Evolutionary conservation across 495 filamentous ascomycete species (phyloP).

Genomic region (Aspergillus leporis): DNA sequence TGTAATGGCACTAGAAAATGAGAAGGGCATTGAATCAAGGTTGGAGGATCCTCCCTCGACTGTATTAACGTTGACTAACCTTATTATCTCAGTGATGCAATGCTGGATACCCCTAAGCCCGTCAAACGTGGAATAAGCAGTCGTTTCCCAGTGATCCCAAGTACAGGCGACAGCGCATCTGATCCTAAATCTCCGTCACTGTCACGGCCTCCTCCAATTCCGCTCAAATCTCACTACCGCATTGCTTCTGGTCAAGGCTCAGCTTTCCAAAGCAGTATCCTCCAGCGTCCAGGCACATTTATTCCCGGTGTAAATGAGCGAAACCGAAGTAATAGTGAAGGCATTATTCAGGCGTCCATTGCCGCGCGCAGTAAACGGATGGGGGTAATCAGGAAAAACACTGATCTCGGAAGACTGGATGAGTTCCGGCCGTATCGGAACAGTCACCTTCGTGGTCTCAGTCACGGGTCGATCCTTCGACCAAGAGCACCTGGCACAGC

Average conservation of each 20-base stretch:
- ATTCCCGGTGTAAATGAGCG: constrained; percentile 68
- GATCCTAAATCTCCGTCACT: constrained; percentile 64
- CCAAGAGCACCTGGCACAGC: constrained; percentile 43
- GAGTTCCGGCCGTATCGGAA: constrained; percentile 71
- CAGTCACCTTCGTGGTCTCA: constrained; percentile 79
- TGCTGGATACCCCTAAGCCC: constrained; percentile 72
- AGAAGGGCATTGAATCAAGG: constrained; percentile 66
- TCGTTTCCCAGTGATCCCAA: constrained; percentile 82
- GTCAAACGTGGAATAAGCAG: constrained; percentile 72
- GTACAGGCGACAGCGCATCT: constrained; percentile 48
- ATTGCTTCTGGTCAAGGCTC: constrained; percentile 71
- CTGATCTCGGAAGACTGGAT: constrained; percentile 72
- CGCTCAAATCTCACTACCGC: constrained; percentile 74
- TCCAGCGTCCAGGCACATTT: constrained; percentile 69
- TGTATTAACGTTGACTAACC: constrained; percentile 5
- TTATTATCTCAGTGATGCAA: constrained; percentile 44
- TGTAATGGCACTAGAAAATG: constrained; percentile 55
- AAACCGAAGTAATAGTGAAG: constrained; percentile 88
- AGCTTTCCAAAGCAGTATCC: constrained; percentile 53
- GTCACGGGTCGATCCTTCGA: constrained; percentile 76
- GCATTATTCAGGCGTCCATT: constrained; percentile 61
- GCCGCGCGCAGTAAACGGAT: constrained; percentile 68
- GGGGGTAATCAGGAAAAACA: constrained; percentile 79
- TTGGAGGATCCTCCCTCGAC: constrained; percentile 34
- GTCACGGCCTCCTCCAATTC: constrained; percentile 68